A percentile compares a stretch with the other conserved stretches of the same genome.
These are phyloP conservation scores for Dothideomycetidae sp. DNA, from an alignment of 2,329 filamentous ascomycete genomes.

Conservation along the genomic window DNA sequence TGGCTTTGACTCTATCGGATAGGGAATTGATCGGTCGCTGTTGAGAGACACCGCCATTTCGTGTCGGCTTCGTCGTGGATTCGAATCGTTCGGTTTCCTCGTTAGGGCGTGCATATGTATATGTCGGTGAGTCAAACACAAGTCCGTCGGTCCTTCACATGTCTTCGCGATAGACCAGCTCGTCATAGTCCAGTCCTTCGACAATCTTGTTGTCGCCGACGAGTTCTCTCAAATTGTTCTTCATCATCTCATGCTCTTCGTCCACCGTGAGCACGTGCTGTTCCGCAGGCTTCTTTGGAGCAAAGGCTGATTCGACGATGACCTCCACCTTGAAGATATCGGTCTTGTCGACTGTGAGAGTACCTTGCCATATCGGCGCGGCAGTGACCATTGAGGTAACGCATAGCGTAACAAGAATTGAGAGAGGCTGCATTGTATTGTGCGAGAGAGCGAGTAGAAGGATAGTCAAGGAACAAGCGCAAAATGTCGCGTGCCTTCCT, in stretches of 20 bases:
- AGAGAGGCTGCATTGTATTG: background rate
- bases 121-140: background rate
- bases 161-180: background rate
- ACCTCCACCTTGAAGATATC: background rate
- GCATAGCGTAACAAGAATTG: background rate
- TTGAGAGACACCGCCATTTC: no score
- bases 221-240: background rate
- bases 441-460: no score
- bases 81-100: no score
- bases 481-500: no score
- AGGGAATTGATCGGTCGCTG: no score
- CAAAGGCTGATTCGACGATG: background rate
- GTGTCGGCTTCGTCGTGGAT: no score
- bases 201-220: background rate
- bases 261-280: background rate
- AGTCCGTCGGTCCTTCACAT: background rate
- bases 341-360: background rate
- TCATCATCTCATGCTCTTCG: background rate
- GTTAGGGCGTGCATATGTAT: background rate
- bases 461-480: no score
- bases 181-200: background rate
- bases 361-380: background rate
- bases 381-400: background rate
- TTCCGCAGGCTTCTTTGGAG: background rate
- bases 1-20: no score